Base-by-base conservation (phyloP, 768 basidiomycete genomes). In the Agaricus bisporus region DNA sequence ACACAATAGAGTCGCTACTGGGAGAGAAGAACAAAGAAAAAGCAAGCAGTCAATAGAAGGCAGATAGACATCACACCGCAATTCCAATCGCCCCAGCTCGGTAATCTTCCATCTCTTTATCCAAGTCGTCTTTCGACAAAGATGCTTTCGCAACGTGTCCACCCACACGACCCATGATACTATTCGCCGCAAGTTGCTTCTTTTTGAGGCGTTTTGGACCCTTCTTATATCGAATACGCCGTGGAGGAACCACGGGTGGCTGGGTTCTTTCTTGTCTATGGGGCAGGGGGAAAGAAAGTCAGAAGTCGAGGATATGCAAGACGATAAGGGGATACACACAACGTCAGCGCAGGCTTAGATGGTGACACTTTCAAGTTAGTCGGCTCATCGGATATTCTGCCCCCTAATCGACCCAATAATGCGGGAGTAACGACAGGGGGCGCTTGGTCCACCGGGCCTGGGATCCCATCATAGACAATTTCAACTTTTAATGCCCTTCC, bases 31-130 rank as follows among this genome's bases (percentile, higher is more conserved):
- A 47, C 10, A 28, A 48, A 29, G 42, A 46, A 44, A 51, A 45
- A 42, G 52, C 46, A 15, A 51, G 37, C 41, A 57, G 44, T 14
- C 22, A 22, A 22, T 22, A 28, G 36, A 25, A 15, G 25, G 20
- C 25, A 20, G 36, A 38, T 46, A 26, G 17, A 18, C 46, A 48
- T 51, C 58, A 57, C 17, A 48, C 36, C 39, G 43, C 20, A 41
- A 42, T 17, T 47, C 51, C 42, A 47, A 48, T 48, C 50, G 8
- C 41, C 48, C 45, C 69, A 18, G 86, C 82, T 47, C 77, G 77
- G 58, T 89, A 91, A 46, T 85, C 83, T 52, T 91, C 88, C 85
- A 91, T 89, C 65, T 91, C 88, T 63, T 78, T 74, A 64, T 91
- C 88, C 20, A 91, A 73, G 55, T 89, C 79, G 25, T 76, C 82